Base-by-base conservation (phyloP, 768 basidiomycete species). In the Coprinopsis marcescibilis region DNA sequence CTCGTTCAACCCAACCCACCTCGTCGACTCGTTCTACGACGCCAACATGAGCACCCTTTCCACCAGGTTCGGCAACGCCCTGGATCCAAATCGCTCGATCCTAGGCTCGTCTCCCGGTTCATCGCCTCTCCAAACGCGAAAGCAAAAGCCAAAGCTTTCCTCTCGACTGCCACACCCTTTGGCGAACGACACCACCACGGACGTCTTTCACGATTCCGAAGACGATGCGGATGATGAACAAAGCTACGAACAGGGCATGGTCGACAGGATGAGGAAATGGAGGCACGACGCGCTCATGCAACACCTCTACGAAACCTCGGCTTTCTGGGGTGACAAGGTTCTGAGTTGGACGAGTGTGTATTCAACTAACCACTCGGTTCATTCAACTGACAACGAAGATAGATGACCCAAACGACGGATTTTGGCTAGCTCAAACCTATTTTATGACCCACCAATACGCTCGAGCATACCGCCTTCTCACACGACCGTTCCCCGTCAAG, bases 311-410 rank as follows among this genome's bases (percentile, higher is more conserved):
- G 89, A 92, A 53, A 96, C 94, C 0, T 95, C 96, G 2, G 85
- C 88, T 4, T 98, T 97, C 62, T 99, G 96, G 96, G 96, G 96
- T 3, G 92, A 95, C 70, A 98, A 99, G 65, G 83, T 98, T 37
- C 72, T 97, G 38, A 88, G 80, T 51, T 94, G 92, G 90, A 98
- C 96, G 24, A 88, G 95, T 97, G 60, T 55, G 80, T 75, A 12
- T 10, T 25, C 23, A 19, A 23, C 12, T 25, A 7, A 39, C 32
- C 5, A n/a, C 17, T 25, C 30, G n/a, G 29, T 35, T n/a, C 15
- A 33, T 27, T 43, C 19, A 25, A 49, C 25, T 43, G 34, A 14
- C n/a, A 4, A 10, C 26, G 13, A 21, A n/a, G n/a, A 19, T 56
- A 95, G 95, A 84, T 52, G 91, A 98, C 58, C 85, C 93, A 24